Base-by-base conservation (phyloP, 176 grass and related monocot genomes). In the Oryza longistaminata region DNA sequence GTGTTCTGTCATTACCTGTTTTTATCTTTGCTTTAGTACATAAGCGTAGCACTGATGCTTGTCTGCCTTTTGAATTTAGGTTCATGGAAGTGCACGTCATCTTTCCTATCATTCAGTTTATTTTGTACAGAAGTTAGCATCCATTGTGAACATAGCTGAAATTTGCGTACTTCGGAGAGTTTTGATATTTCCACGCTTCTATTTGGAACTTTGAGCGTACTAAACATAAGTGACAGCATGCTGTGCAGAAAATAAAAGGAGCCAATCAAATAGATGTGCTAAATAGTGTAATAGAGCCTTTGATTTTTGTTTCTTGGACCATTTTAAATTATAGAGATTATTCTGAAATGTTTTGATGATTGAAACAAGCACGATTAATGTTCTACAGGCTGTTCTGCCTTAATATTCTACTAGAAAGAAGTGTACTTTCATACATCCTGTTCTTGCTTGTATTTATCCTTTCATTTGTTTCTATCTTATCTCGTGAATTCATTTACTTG, bases 401-500 rank as follows among this genome's bases (percentile, higher is more conserved):
- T 68, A 52, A 68, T 76, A 12, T 84, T 15, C 29, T 69, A 66
- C 24, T 76, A 21, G 31, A 25, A 35, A 77, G 70, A 12, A 66
- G 8, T 0, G 29, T 31, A 31, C 29, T 31, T 31, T 31, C 29
- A 31, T 31, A 31, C 29, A 31, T 31, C 29, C 29, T 31, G 0
- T 31, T 31, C 29, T 31, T 31, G 29, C 29, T 29, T 31, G 29
- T 31, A 31, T 31, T 31, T 31, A 31, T 31, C 29, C 29, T 31
- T 31, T 31, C 29, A 31, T 31, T 31, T 31, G 29, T 31, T 31
- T 31, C 29, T 31, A 31, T 31, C 29, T 31, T 0, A 31, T 31
- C 0, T 31, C 29, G 2, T 31, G 29, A 31, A 31, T 31, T 31
- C 62, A 33, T 48, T 73, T 78, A 1, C 77, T 17, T 45, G 6